These are phyloP conservation scores for Lentinus polychrous DNA, from an alignment of 1,284 basidiomycete species.

Conservation along the genomic window DNA sequence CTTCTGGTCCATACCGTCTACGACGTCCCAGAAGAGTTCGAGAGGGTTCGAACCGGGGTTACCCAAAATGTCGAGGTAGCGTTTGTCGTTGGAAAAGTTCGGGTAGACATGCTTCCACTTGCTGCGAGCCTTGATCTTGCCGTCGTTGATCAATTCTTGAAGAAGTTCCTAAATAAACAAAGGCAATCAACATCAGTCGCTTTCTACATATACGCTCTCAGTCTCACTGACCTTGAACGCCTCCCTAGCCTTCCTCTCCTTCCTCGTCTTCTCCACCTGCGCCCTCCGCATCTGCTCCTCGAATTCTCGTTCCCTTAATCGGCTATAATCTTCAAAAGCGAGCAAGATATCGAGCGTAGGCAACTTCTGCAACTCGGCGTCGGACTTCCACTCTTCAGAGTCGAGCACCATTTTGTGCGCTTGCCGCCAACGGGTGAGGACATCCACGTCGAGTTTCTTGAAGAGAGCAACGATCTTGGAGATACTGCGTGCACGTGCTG, in stretches of 20 bases:
- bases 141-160: constrained; percentile 55
- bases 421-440: constrained; percentile 82
- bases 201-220: neutral
- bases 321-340: constrained; percentile 88
- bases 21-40: constrained; percentile 93
- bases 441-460: constrained; percentile 79
- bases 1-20: constrained; percentile 82
- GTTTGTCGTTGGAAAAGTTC: constrained; percentile 65
- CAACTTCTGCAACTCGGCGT: constrained; percentile 70
- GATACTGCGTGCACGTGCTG: constrained; percentile 68
- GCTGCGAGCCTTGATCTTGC: constrained; percentile 71
- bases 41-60: constrained; percentile 91
- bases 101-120: constrained; percentile 92
- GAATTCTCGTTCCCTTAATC: constrained; percentile 81
- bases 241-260: constrained; percentile 83
- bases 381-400: constrained; percentile 72
- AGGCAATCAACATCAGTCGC: neutral
- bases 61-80: constrained; percentile 84
- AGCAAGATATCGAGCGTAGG: constrained; percentile 86
- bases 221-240: constrained; percentile 63
- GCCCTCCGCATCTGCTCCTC: constrained; percentile 75
- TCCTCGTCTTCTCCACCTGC: constrained; percentile 77
- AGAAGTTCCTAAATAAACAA: constrained; percentile 50
- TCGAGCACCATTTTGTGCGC: constrained; percentile 72
- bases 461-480: constrained; percentile 74